phyloP scores from a whole-genome alignment of 106 monocot species.

The Hemerocallis citrina region DNA sequence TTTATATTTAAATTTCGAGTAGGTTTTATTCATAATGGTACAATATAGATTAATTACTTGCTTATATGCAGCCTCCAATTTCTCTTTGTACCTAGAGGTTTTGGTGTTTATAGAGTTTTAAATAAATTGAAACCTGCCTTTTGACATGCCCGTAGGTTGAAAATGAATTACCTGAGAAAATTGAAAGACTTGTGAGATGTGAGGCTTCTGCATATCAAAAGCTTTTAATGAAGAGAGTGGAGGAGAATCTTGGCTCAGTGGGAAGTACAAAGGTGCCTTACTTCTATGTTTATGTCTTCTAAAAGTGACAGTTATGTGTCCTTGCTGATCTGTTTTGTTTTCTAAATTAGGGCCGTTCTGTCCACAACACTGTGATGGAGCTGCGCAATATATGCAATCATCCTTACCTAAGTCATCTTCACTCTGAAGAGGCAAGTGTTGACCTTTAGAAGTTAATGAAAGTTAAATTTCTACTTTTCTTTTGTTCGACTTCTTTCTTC shows the following conservation, averaged over 20 bases:
- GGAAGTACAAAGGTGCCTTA: conserved; percentile 66
- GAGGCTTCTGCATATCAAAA: conserved; percentile 99
- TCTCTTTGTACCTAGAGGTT: background rate
- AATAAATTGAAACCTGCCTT: background rate
- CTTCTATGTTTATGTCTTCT: background rate
- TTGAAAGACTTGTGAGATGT: conserved; percentile 95
- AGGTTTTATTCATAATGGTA: too few species aligned
- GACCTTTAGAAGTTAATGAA: background rate
- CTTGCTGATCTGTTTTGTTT: background rate
- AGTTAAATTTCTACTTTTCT: background rate
- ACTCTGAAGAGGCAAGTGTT: conserved; percentile 67
- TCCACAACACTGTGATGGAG: conserved; percentile 99
- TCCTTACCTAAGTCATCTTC: conserved; percentile 93
- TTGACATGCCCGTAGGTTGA: conserved; percentile 60
- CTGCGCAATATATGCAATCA: conserved; percentile 99
- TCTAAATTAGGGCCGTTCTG: conserved; percentile 59
- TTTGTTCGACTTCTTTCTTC: background rate
- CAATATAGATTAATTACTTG: background rate
- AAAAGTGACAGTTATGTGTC: background rate
- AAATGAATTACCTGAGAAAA: conserved; percentile 96
- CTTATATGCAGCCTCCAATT: background rate
- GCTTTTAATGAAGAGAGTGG: conserved; percentile 95
- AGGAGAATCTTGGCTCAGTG: conserved; percentile 88
- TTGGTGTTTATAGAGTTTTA: background rate
- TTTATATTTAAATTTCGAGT: too few species aligned